Evolutionary conservation across 2,329 filamentous ascomycete species (phyloP).

Genomic region (Thelonectria rubi): DNA sequence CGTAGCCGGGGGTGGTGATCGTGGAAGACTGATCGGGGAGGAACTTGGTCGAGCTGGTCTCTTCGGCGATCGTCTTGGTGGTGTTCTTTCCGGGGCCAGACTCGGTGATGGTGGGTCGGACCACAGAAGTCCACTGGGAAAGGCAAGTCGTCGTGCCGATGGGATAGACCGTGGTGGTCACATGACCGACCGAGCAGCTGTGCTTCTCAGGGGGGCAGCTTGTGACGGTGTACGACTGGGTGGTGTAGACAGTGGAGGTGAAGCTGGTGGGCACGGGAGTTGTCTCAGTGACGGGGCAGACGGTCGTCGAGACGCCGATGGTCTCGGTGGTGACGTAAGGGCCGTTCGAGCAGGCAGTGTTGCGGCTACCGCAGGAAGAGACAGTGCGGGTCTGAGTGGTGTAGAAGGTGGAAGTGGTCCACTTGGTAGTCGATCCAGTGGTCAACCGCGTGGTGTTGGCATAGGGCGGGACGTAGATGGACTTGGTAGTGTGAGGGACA

Average conservation of each 20-base stretch:
- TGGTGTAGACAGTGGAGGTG: constrained; percentile 36
- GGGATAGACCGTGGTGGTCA: constrained; percentile 40
- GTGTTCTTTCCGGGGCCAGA: not conserved
- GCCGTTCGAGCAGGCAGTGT: constrained; percentile 5
- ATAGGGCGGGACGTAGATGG: constrained; percentile 7
- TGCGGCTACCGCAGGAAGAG: constrained; percentile 35
- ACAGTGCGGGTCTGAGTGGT: constrained; percentile 34
- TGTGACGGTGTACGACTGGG: constrained; percentile 44
- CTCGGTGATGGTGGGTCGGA: not conserved
- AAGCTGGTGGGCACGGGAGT: not conserved
- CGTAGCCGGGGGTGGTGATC: not conserved
- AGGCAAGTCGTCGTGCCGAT: constrained; percentile 47
- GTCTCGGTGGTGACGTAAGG: constrained; percentile 44
- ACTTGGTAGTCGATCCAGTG: constrained; percentile 30
- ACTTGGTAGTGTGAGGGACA: constrained; percentile 11
- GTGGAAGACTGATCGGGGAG: not conserved
- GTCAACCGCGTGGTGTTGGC: constrained; percentile 7
- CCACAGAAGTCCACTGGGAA: constrained; percentile 29
- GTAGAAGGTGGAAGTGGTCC: constrained; percentile 29
- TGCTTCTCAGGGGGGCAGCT: constrained; percentile 41
- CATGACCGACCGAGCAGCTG: constrained; percentile 42
- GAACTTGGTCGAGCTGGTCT: not conserved
- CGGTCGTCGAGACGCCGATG: constrained; percentile 24
- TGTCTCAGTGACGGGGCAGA: constrained; percentile 15
- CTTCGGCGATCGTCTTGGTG: not conserved